phyloP scores from a whole-genome alignment of 176 grass and related monocot species.

The Miscanthus lutarioriparius region DNA sequence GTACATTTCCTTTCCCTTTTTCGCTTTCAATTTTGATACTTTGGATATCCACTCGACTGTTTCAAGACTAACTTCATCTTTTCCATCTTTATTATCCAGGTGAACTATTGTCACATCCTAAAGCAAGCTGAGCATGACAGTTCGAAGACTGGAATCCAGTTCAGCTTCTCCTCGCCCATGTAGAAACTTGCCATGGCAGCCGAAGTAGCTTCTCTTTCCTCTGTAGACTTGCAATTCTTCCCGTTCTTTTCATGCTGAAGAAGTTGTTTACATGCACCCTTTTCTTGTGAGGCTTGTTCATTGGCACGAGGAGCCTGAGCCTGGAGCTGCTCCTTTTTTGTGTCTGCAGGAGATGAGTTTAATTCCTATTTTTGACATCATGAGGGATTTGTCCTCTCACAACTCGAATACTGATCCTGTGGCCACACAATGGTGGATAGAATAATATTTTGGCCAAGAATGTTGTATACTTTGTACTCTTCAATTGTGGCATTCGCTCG shows the following conservation, averaged over 20 bases:
- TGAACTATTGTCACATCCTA: slow-evolving; percentile 93
- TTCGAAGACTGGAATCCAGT: slow-evolving; percentile 87
- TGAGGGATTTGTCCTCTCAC: neutral
- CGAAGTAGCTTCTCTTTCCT: neutral
- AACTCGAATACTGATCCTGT: neutral
- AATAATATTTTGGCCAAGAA: slow-evolving; percentile 16
- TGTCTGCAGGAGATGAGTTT: neutral
- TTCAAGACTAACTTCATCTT: neutral
- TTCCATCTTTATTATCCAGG: slow-evolving; percentile 44
- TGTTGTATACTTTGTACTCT: neutral
- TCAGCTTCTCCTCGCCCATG: slow-evolving; percentile 85
- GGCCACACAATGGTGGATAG: slow-evolving; percentile 17
- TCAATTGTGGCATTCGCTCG: neutral
- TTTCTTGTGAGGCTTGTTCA: neutral
- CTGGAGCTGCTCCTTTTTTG: slow-evolving; percentile 6
- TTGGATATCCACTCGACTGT: neutral
- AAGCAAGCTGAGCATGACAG: slow-evolving; percentile 80
- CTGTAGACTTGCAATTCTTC: neutral
- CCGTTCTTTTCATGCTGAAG: neutral
- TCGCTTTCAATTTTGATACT: neutral
- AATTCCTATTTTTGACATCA: neutral
- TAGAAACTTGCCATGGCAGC: slow-evolving; percentile 34
- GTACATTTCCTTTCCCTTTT: slow-evolving; percentile 29
- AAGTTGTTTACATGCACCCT: neutral
- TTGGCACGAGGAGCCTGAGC: slow-evolving; percentile 18